These are phyloP conservation scores for Chenopodium formosanum DNA, from an alignment of 148 eudicot genomes.

Conservation along the genomic window DNA sequence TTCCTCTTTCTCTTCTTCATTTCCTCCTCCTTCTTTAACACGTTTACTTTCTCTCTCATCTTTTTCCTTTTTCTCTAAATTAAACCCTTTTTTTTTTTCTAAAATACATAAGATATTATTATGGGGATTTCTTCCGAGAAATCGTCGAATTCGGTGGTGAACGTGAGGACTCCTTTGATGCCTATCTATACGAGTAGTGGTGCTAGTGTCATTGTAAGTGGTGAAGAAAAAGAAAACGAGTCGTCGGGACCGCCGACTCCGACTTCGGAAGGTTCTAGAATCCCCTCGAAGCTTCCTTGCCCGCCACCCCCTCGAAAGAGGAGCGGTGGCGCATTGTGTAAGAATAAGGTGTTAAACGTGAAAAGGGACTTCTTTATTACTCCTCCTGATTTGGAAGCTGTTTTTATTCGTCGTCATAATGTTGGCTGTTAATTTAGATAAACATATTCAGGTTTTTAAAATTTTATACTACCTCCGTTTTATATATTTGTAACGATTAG, in stretches of 20 bases:
- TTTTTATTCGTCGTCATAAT: conserved; percentile 30
- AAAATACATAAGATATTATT: background rate
- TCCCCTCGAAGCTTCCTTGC: conserved; percentile 25
- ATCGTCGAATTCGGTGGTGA: too few relatives aligned
- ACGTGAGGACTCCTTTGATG: conserved; percentile 20
- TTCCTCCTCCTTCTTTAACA: conserved; percentile 1
- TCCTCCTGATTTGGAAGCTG: conserved; percentile 35
- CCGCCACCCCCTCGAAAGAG: conserved; percentile 34
- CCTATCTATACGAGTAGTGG: conserved; percentile 14
- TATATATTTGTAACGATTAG: too few relatives aligned
- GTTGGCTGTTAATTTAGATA: conserved; percentile 16
- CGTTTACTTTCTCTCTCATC: conserved; percentile 13
- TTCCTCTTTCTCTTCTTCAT: background rate
- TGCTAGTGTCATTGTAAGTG: too few relatives aligned
- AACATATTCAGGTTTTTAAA: background rate
- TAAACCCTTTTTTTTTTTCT: background rate
- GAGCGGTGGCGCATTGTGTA: background rate
- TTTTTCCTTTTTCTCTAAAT: background rate
- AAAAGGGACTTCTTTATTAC: conserved; percentile 31
- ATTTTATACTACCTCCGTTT: too few relatives aligned
- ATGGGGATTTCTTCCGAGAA: conserved; percentile 22
- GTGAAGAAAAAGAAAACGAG: background rate
- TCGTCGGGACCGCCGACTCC: conserved; percentile 19
- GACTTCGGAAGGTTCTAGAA: conserved; percentile 28
- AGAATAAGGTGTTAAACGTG: background rate